Evolutionary conservation across 352 stramenopile genomes (phyloP).

Genomic region (Blastocystis sp.): DNA sequence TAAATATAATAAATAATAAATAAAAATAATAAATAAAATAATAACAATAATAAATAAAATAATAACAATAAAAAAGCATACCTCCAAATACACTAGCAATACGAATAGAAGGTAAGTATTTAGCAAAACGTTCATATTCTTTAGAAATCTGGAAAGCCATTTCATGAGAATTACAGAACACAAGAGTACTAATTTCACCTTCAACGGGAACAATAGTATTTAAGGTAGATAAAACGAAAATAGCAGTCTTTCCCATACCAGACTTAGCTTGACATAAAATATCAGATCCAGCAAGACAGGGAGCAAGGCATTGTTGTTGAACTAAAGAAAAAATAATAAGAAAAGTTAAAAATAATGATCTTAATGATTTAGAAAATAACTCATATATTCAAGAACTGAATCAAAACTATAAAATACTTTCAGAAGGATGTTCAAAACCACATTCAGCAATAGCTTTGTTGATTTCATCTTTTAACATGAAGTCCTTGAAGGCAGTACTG

Average conservation of each 20-base stretch:
- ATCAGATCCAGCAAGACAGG: conserved; percentile 92
- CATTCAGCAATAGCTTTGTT: conserved; percentile 92
- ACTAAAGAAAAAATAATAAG: conserved; percentile 50
- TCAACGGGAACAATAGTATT: conserved; percentile 76
- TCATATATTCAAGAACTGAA: too few species aligned
- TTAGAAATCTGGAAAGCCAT: conserved; percentile 97
- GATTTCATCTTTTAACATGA: conserved; percentile 95
- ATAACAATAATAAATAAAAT: too few species aligned
- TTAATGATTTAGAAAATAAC: too few species aligned
- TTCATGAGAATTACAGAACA: conserved; percentile 97
- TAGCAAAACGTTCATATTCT: conserved; percentile 98
- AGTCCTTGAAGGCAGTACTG: conserved; percentile 93
- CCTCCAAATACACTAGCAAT: conserved; percentile 61
- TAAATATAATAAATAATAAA: too few species aligned
- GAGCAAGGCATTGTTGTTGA: conserved; percentile 95
- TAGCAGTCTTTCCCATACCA: conserved; percentile 98
- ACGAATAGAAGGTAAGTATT: conserved; percentile 69
- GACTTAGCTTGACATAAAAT: conserved; percentile 99
- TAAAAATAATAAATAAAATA: too few species aligned
- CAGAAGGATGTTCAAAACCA: conserved; percentile 96
- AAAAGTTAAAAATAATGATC: conserved; percentile 35
- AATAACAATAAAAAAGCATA: too few species aligned
- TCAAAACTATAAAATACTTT: too few species aligned
- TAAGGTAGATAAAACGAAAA: conserved; percentile 94
- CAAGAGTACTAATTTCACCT: conserved; percentile 75